Base-by-base conservation (phyloP, 345 rosid genomes). In the Carallia pectinifolia region DNA sequence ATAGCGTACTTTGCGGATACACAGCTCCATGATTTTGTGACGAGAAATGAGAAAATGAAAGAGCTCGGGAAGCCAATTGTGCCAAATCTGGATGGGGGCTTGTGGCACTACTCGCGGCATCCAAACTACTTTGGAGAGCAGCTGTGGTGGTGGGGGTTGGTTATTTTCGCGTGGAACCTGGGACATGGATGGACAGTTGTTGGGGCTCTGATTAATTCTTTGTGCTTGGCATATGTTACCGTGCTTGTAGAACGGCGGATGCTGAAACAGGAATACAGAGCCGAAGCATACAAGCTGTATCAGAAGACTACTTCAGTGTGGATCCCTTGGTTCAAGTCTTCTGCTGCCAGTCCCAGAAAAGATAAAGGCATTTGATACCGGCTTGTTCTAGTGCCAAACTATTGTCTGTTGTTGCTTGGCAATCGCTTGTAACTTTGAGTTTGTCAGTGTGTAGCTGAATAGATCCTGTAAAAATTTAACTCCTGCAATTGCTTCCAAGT, bases 141-240 rank as follows among this genome's bases (percentile, higher is more conserved):
- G 71, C 36, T 94, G 63, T 94, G 97, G 99, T 94, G 99, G 99
- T 92, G 97, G 99, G 97, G 99, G 31, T 68, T 92, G 19, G 97
- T 74, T 56, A 37, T 94, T 33, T 89, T 87, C 71, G 92, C 97
- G 19, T 92, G 96, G 95, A 92, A 86, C 77, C 79, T 94, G 66
- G 96, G 93, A 37, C 87, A 90, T 33, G 91, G 86, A 53, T 92
- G 96, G 95, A 71, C 93, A 15, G 78, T 80, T 34, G 68, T 86
- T 4, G 99, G 99, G 18, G 58, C 96, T 10, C 66, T 92, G 23
- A 69, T 90, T 58, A 92, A 94, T 62, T 88, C 87, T 63, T 48
- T 92, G 72, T 90, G 97, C 85, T 62, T 94, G 15, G 93, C 83
- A 18, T 89, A 94, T 74, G 96, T 89, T 47, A 94, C 99, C 0